Evolutionary conservation across 352 stramenopile species (phyloP), one percentile per base, ranked within the genome.

Genomic region (Phytophthora hibernalis): DNA sequence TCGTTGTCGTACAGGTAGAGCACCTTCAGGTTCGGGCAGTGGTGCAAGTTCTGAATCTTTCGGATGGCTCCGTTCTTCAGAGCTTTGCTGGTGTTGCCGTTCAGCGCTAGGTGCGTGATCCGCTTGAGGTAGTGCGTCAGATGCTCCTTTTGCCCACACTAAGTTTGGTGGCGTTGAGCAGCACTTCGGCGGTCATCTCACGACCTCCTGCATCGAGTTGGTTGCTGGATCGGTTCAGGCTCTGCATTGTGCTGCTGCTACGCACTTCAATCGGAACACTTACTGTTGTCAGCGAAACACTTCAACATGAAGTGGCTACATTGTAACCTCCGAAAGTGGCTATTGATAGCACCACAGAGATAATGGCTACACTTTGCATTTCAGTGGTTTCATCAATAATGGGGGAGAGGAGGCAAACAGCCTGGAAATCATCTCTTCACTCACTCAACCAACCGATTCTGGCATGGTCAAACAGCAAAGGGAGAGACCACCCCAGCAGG

Each of bases 1-100:
- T 82, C 77, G 60, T 91, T 93, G 74, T 91, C 83, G 74, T 93
- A 93, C 43, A 93, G 70, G 55, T 93, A 93, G 2, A 93, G 68
- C 33, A 93, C 83, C 65, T 87, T 83, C 16, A 91, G 63, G 30
- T 85, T 83, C 20, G 83, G 83, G 31, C 83, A 91, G 65, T 78
- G 72, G 21, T 87, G 80, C 55, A 91, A 56, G 33, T 87, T 79
- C 48, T 90, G 77, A 28, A 91, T 90, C 21, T 69, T 70, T 10
- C 62, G 66, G 47, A 89, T 74, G 15, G 40, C 35, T 20, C 44
- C 61, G 57, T 22, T 67, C 44, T 28, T 12, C 20, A 56, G 28
- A 9, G 43, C 26, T 47, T 80, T 82, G 59, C 79, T 82, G 37
- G 63, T 69, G 37, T 77, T 76, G 21, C 80, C 83, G 51, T 80